Evolutionary conservation across 2,329 filamentous ascomycete genomes (phyloP).

Genomic region (Xylariaceae sp.): DNA sequence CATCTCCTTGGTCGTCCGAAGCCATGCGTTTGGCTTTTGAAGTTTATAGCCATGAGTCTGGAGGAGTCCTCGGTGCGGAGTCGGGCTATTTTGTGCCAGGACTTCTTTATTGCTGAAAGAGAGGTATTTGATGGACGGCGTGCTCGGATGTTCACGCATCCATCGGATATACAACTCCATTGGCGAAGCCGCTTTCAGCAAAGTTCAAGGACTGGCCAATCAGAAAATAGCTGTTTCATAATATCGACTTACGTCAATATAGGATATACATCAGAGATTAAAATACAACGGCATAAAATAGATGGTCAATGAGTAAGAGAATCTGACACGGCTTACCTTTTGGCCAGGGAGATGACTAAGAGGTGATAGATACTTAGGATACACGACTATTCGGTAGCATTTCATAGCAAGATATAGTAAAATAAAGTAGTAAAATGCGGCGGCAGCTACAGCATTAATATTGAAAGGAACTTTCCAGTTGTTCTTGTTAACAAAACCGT

Average conservation of each 20-base stretch:
- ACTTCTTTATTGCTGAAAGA: conserved; percentile 15
- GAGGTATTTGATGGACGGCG: conserved; percentile 13
- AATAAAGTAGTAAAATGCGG: no score
- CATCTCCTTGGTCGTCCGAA: conserved; percentile 10
- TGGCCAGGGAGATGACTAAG: not conserved
- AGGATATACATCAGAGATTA: not conserved
- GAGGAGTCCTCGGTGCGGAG: conserved; percentile 9
- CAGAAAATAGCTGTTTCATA: not conserved
- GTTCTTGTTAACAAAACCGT: no score
- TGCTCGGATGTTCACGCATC: conserved; percentile 14
- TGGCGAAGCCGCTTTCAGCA: not conserved
- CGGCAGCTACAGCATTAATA: no score
- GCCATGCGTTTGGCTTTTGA: conserved; percentile 6
- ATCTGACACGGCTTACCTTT: not conserved
- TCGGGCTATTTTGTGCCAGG: conserved; percentile 10
- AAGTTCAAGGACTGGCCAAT: not conserved
- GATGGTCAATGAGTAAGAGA: not conserved
- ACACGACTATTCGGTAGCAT: not conserved
- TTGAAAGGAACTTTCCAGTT: no score
- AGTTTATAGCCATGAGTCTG: conserved; percentile 14
- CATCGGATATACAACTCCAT: not conserved
- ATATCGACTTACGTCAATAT: not conserved
- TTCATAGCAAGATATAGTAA: not conserved
- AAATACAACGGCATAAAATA: not conserved
- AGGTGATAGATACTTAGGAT: not conserved